These are phyloP conservation scores for Cryptococcus sp. DNA, from an alignment of 1,284 basidiomycete genomes.

Conservation along the genomic window DNA sequence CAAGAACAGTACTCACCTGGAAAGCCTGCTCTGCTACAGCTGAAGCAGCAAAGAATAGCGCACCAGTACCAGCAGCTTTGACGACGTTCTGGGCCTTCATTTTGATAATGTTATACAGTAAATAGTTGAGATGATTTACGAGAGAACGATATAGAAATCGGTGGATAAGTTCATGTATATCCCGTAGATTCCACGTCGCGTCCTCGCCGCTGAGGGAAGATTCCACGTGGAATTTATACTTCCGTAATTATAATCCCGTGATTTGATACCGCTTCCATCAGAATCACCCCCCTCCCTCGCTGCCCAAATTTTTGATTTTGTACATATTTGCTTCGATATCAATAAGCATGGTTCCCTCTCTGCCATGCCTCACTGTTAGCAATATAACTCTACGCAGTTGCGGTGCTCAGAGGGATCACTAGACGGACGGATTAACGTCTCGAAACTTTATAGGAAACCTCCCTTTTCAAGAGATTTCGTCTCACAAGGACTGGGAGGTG, in stretches of 20 bases:
- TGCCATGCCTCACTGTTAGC: neutral
- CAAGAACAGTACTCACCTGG: conserved; percentile 24
- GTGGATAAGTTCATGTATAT: conserved; percentile 1
- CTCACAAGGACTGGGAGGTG: conserved; percentile 17
- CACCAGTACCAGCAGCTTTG: conserved; percentile 38
- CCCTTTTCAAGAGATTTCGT: conserved; percentile 6
- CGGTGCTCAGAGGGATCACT: conserved; percentile 19
- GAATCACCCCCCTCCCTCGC: neutral
- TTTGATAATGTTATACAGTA: neutral
- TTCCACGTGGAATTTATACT: no score
- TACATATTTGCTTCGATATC: neutral
- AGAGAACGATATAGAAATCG: conserved; percentile 4
- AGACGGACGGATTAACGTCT: conserved; percentile 48
- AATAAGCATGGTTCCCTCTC: conserved; percentile 14
- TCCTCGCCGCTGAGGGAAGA: neutral
- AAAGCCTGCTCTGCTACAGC: conserved; percentile 36
- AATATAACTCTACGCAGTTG: neutral
- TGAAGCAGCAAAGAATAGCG: conserved; percentile 35
- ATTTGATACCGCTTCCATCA: neutral
- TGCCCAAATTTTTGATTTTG: neutral
- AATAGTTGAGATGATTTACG: neutral
- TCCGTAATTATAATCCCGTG: neutral
- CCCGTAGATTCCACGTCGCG: conserved; percentile 7
- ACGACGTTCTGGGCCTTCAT: conserved; percentile 44
- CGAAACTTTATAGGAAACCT: conserved; percentile 44